phyloP scores from a whole-genome alignment of 2,329 filamentous ascomycete genomes.

The Mollisia scopiformis region DNA sequence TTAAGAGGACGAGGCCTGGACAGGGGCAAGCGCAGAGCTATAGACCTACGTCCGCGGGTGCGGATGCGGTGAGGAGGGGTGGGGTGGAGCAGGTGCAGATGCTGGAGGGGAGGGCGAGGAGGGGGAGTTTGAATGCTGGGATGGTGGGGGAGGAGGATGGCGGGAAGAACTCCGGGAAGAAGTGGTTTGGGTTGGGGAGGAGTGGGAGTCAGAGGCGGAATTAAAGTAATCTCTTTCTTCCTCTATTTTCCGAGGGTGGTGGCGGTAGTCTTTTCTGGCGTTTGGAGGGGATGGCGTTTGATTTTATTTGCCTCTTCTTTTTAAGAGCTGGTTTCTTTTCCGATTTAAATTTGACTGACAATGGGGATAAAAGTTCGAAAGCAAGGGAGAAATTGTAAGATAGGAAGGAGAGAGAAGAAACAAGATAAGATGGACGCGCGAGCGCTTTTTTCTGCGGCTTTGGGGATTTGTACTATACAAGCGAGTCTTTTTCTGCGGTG shows the following conservation, averaged over 20 bases:
- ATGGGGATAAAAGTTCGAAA: neutral
- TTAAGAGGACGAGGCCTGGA: conserved; percentile 21
- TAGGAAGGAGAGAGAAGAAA: neutral
- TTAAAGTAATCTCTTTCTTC: neutral
- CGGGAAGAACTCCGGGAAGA: conserved; percentile 9
- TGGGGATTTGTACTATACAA: neutral
- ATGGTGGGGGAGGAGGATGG: neutral
- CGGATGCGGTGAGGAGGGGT: conserved; percentile 2
- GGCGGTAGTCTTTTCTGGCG: neutral
- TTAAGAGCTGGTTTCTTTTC: neutral
- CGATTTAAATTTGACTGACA: neutral
- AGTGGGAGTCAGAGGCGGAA: neutral
- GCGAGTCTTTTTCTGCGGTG: neutral
- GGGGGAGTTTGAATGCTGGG: conserved; percentile 8
- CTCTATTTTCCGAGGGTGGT: too few species aligned
- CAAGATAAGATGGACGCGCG: too few species aligned
- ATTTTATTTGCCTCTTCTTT: neutral
- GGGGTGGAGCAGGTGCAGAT: neutral
- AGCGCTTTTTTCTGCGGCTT: neutral
- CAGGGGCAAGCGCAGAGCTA: conserved; percentile 14
- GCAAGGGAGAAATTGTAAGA: neutral
- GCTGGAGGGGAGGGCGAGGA: conserved; percentile 3
- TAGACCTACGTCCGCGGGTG: conserved; percentile 25
- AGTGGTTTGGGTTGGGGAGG: conserved; percentile 23
- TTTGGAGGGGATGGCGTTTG: neutral